Percentiles rank a stretch among this genome's conserved stretches.
Conservation (phyloP, 768 basidiomycete genomes). For the Chalciporus pseudorubinellus region DNA sequence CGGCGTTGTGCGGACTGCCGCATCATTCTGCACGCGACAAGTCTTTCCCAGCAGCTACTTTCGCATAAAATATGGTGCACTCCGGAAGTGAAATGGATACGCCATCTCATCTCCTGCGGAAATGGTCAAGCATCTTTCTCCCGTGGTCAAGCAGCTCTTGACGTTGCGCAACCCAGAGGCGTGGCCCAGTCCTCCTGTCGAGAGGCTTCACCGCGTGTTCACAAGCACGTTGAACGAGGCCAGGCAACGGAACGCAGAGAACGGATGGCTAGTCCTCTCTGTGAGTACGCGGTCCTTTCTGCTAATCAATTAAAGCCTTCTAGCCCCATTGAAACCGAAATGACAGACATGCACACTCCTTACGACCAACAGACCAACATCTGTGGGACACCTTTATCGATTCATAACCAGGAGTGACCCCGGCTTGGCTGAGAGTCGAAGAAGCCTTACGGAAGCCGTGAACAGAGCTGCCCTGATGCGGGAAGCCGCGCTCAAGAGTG, state of each 20-base stretch:
- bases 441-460: conserved; percentile 52
- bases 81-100: neutral
- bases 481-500: conserved; percentile 86
- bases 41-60: neutral
- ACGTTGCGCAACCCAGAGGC: conserved; percentile 63
- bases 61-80: conserved; percentile 7
- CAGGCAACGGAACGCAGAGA: conserved; percentile 58
- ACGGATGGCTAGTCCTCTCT: conserved; percentile 78
- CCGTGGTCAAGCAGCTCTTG: conserved; percentile 68
- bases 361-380: conserved; percentile 76
- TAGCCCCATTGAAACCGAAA: conserved; percentile 31
- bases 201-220: conserved; percentile 55
- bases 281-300: conserved; percentile 40
- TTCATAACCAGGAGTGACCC: conserved; percentile 60
- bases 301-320: conserved; percentile 11
- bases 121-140: conserved; percentile 52
- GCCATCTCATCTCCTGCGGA: conserved; percentile 3
- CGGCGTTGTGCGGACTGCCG: neutral
- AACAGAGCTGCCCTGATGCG: conserved; percentile 82
- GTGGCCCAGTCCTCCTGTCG: conserved; percentile 53
- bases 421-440: conserved; percentile 40
- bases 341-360: conserved; percentile 78
- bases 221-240: conserved; percentile 65
- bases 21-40: neutral
- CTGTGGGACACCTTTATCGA: conserved; percentile 77